Evolutionary conservation across 2,329 filamentous ascomycete genomes (phyloP).

Genomic region (Botrytis fabae): DNA sequence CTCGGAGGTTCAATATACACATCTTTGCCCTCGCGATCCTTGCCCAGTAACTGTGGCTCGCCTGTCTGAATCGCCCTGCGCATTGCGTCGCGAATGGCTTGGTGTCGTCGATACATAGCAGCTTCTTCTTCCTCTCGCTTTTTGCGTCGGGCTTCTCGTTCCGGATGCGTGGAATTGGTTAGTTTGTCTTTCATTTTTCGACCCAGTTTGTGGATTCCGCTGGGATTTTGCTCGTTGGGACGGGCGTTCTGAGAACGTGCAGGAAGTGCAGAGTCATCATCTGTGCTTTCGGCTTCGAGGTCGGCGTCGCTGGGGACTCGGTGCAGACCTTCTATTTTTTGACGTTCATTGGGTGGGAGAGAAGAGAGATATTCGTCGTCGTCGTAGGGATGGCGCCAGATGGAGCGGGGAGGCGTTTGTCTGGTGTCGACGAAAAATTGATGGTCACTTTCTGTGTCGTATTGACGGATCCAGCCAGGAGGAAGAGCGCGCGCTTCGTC

Average conservation of each 20-base stretch:
- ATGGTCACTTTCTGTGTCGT: constrained; percentile 53
- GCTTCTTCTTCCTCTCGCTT: constrained; percentile 52
- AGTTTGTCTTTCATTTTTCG: constrained; percentile 60
- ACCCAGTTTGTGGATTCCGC: constrained; percentile 48
- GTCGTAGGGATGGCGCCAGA: constrained; percentile 63
- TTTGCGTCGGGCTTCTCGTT: constrained; percentile 50
- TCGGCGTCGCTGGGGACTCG: constrained; percentile 43
- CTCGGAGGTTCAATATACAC: constrained; percentile 59
- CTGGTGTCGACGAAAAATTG: constrained; percentile 65
- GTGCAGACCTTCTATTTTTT: constrained; percentile 45
- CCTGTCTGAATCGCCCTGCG: constrained; percentile 53
- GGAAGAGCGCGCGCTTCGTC: constrained; percentile 58
- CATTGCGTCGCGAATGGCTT: constrained; percentile 52
- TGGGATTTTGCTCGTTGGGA: constrained; percentile 32
- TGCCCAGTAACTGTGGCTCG: constrained; percentile 55
- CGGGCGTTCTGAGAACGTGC: constrained; percentile 33
- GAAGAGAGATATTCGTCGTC: constrained; percentile 54
- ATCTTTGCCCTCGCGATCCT: constrained; percentile 53
- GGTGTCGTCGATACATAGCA: constrained; percentile 50
- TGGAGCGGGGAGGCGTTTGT: constrained; percentile 54
- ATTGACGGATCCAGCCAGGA: constrained; percentile 57
- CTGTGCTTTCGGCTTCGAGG: constrained; percentile 48
- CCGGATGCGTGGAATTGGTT: constrained; percentile 55
- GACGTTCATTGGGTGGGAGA: constrained; percentile 51
- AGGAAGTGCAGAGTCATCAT: constrained; percentile 43